phyloP scores from a whole-genome alignment of 495 filamentous ascomycete genomes.

The Trichoderma erinaceum region DNA sequence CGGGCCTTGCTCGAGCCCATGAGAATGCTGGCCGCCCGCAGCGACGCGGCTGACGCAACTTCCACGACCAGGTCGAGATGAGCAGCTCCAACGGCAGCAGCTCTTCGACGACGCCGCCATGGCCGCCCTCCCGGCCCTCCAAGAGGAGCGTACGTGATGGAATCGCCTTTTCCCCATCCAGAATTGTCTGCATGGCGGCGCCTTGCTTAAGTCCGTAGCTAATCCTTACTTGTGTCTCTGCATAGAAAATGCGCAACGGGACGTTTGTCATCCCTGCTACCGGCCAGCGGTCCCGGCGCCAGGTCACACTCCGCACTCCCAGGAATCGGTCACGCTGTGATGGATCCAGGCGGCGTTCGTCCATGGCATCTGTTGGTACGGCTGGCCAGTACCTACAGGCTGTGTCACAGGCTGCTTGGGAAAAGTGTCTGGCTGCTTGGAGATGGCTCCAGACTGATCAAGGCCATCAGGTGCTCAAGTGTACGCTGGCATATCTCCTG shows the following conservation, averaged over 20 bases:
- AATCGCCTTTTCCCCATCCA: not conserved
- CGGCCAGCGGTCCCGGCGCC: constrained; percentile 53
- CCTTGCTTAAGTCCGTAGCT: not conserved
- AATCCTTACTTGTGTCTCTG: not conserved
- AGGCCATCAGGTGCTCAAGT: constrained; percentile 80
- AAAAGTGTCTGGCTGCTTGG: constrained; percentile 25
- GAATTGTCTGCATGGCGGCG: not conserved
- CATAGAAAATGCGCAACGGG: constrained; percentile 53
- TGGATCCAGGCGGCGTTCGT: constrained; percentile 18
- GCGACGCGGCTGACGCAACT: not conserved
- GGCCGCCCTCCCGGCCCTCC: constrained; percentile 31
- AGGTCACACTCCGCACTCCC: constrained; percentile 48
- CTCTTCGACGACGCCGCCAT: constrained; percentile 23
- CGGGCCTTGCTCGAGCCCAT: not conserved
- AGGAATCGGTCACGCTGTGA: constrained; percentile 26
- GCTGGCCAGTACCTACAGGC: constrained; percentile 25
- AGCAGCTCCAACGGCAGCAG: constrained; percentile 25
- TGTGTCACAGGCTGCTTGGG: constrained; percentile 15
- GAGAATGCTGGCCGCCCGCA: constrained; percentile 1
- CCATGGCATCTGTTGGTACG: constrained; percentile 25
- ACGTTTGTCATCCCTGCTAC: constrained; percentile 56
- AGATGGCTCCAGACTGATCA: constrained; percentile 44
- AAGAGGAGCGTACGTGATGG: constrained; percentile 29
- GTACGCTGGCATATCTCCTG: constrained; percentile 83
- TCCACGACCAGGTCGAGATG: constrained; percentile 21